Conservation (phyloP, 805 yeast genomes). For the Wickerhamiella siamensis region DNA sequence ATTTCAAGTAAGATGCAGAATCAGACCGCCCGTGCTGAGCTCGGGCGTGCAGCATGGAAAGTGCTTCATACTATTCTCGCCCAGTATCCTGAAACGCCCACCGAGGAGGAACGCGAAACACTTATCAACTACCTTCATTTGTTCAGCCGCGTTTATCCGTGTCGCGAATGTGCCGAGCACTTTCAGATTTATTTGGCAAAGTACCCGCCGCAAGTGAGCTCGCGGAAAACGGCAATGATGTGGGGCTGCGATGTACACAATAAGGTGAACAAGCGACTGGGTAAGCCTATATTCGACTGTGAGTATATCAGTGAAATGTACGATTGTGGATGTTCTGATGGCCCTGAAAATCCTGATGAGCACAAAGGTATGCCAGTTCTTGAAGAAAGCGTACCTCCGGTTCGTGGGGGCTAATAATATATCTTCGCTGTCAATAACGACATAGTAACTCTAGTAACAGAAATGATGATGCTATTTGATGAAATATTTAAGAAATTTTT, state of each 20-base stretch:
- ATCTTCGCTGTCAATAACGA: too few species aligned
- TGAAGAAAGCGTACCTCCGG: too few species aligned
- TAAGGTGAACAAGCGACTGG: conserved; percentile 59
- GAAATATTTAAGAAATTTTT: background rate
- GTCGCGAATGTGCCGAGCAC: conserved; percentile 94
- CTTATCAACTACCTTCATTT: conserved; percentile 48
- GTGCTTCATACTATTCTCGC: conserved; percentile 84
- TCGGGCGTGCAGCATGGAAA: conserved; percentile 88
- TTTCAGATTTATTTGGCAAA: conserved; percentile 53
- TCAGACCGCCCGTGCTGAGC: conserved; percentile 62
- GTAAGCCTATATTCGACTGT: conserved; percentile 70
- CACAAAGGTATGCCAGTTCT: background rate
- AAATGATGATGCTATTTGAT: background rate
- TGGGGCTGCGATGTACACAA: conserved; percentile 97
- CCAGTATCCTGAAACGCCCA: conserved; percentile 77
- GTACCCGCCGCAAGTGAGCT: conserved; percentile 72
- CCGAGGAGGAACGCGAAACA: conserved; percentile 45
- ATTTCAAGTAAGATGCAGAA: conserved; percentile 95
- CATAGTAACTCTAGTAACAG: too few species aligned
- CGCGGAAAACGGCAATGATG: conserved; percentile 67
- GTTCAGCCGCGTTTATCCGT: conserved; percentile 88
- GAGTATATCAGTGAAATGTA: conserved; percentile 73
- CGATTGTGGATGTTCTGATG: conserved; percentile 90
- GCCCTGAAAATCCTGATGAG: background rate
- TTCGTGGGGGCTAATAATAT: too few species aligned